phyloP scores from a whole-genome alignment of 805 yeast species.

The Cyberlindnera petersonii region DNA sequence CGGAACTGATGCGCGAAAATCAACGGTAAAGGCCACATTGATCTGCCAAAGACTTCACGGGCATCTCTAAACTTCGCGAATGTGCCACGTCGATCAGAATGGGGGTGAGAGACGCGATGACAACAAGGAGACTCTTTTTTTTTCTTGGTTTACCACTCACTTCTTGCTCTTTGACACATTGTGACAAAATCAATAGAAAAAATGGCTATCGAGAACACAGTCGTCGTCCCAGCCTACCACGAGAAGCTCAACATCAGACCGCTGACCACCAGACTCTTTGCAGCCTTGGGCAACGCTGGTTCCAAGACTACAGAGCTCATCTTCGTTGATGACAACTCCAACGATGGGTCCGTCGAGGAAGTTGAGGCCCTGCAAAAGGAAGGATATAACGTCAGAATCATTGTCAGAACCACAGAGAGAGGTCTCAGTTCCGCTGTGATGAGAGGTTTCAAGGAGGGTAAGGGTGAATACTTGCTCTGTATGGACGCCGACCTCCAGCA shows the following conservation, averaged over 20 bases:
- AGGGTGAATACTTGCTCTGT: constrained; percentile 45
- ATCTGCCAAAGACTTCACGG: too few relatives aligned
- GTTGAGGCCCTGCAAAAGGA: constrained; percentile 41
- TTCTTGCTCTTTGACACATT: not conserved
- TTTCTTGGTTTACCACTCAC: too few relatives aligned
- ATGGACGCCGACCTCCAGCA: constrained; percentile 55
- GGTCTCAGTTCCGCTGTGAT: constrained; percentile 49
- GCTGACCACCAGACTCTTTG: constrained; percentile 44
- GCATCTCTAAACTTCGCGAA: too few relatives aligned
- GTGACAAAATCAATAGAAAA: not conserved
- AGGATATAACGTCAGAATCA: constrained; percentile 46
- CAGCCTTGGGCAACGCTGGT: constrained; percentile 41
- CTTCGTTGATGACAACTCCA: constrained; percentile 49
- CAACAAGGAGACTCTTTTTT: too few relatives aligned
- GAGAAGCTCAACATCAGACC: constrained; percentile 48
- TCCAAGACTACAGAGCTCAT: constrained; percentile 43
- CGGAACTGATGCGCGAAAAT: not conserved
- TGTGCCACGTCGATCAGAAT: constrained; percentile 2
- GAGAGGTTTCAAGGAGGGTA: constrained; percentile 43
- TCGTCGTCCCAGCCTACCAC: constrained; percentile 49
- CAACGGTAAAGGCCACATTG: not conserved
- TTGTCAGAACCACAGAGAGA: constrained; percentile 48
- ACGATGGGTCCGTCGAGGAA: constrained; percentile 50
- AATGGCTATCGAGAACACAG: constrained; percentile 34
- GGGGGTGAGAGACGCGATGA: too few relatives aligned